Percentiles rank a stretch among this genome's conserved stretches.
phyloP scores from a whole-genome alignment of 177 flowering plant species.

The Vitis hybrid region DNA sequence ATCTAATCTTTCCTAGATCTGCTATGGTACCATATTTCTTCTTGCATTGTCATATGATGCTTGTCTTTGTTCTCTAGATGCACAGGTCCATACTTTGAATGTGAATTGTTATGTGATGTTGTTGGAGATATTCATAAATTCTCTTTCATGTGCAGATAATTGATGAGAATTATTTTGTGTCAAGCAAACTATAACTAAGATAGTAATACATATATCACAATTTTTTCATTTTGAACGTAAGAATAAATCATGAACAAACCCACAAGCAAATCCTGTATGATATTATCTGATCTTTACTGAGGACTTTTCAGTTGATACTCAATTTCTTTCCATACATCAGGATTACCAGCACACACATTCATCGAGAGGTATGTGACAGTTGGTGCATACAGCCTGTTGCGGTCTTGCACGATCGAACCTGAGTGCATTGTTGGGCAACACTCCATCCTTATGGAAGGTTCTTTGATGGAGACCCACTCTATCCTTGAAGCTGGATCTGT shows the following conservation, averaged over 20 bases:
- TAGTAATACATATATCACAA: no score
- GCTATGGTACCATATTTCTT: no score
- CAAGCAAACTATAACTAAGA: no score
- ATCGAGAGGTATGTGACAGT: slow-evolving; percentile 86
- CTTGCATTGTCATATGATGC: no score
- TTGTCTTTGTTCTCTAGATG: no score
- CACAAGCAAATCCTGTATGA: neutral
- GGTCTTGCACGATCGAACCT: slow-evolving; percentile 93
- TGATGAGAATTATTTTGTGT: no score
- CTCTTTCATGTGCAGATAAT: no score
- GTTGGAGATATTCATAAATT: no score
- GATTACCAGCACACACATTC: slow-evolving; percentile 87
- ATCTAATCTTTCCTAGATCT: no score
- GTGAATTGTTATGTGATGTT: no score
- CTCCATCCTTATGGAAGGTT: slow-evolving; percentile 96
- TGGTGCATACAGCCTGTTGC: slow-evolving; percentile 77
- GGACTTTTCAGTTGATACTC: neutral
- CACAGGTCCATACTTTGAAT: no score
- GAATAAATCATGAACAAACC: no score
- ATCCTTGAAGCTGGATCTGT: slow-evolving; percentile 97
- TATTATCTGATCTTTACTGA: neutral
- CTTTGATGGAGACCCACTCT: slow-evolving; percentile 89
- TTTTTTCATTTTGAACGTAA: neutral
- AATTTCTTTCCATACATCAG: slow-evolving; percentile 32
- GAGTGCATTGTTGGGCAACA: slow-evolving; percentile 96